Evolutionary conservation across 148 eudicot species (phyloP).

Genomic region (Amaranthus hypochondriacus): DNA sequence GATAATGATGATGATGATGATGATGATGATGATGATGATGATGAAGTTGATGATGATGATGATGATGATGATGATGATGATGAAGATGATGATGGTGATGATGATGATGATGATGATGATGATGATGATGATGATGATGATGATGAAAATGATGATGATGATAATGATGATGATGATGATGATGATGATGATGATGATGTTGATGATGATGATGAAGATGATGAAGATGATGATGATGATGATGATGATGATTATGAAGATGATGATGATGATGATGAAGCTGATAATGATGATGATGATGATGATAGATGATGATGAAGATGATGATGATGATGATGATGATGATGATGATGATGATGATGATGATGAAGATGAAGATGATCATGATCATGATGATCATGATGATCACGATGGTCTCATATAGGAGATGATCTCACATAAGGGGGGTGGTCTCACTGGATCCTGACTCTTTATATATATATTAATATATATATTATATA

Average conservation of each 20-base stretch:
- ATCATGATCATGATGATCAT: background rate
- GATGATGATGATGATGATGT: background rate
- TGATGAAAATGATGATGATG: background rate
- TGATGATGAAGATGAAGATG: background rate
- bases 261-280: background rate
- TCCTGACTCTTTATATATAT: too few species aligned
- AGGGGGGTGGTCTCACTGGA: too few species aligned
- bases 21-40: background rate
- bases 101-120: background rate
- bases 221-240: background rate
- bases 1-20: background rate
- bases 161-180: background rate
- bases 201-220: background rate
- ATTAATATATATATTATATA: too few species aligned
- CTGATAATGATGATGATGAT: too few species aligned
- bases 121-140: background rate
- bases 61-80: background rate
- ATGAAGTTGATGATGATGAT: background rate
- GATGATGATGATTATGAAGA: background rate
- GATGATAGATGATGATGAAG: background rate
- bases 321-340: background rate
- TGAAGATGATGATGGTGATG: background rate
- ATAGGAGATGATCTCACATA: too few species aligned
- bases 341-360: background rate
- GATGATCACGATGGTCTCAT: background rate